Evolutionary conservation across 371 early-diverging fungal species (phyloP), one percentile per base, ranked within the genome.

Genomic region (Smittium culicis): DNA sequence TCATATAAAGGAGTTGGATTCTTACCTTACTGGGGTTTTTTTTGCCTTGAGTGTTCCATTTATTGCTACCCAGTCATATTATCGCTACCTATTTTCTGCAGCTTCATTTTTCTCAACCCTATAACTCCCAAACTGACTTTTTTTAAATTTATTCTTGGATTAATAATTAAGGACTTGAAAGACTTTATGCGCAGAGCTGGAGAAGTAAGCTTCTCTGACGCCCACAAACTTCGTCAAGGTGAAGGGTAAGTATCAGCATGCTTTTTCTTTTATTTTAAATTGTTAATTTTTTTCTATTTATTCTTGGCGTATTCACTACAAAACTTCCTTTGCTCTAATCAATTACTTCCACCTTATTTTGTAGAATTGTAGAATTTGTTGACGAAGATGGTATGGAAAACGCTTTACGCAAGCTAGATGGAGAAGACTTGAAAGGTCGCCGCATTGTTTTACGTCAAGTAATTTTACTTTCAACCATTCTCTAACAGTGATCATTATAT

Each of bases 101-200:
- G 45, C 45, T 45, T 45, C 11, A 45, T 45, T 45, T 45, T 45
- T 5, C 5, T 11, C 20, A 45, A 45, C 45, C 5, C 45, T 45
- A 45, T 11, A 45, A 45, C 45, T 11, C 5, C 20, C 45, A 11
- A 5, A 45, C 45, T 45, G 20, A 5, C 20, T 5, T 45, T 45
- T 45, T 45, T 20, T 45, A 5, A 11, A 45, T 11, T 20, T 11
- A 29, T 8, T 56, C 25, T 67, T 61, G 14, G 27, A n/a, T n/a
- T 57, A 57, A 8, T 55, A 67, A 69, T 79, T 73, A 79, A 96
- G 94, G 95, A 92, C 80, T 85, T 96, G 79, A 96, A 96, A 81
- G 95, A 95, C 77, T 82, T 92, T 75, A 88, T 94, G 83, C 90
- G 94, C 73, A 88, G 89, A 72, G 95, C 92, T 66, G 96, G 96